Evolutionary conservation across 2,329 filamentous ascomycete genomes (phyloP), one percentile per base, ranked within the genome.

Genomic region (Ophiostoma sp.): DNA sequence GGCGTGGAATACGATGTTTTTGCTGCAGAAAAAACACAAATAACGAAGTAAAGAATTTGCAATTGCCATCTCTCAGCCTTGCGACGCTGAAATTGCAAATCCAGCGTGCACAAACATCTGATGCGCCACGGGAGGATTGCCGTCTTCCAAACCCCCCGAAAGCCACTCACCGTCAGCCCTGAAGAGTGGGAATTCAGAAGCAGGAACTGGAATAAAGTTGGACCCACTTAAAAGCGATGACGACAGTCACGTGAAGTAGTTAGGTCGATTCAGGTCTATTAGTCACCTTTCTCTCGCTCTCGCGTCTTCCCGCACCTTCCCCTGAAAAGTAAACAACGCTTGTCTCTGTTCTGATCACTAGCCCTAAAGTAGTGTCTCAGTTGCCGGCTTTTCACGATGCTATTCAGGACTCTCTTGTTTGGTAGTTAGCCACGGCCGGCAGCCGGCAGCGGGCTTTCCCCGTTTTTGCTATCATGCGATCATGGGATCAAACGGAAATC

Each of bases 241-340:
- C 61, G 61, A 45, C 8, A 17, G n/a, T 45, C 61, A 66, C 61
- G 61, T 66, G 61, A 15, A 17, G 5, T 17, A 17, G 19, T 45
- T 45, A 15, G 12, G 42, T 17, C 42, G 42, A 45, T 50, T 19
- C 45, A n/a, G 7, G 45, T 19, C 19, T 5, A 66, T 66, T 66
- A 45, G 61, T 66, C 61, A 66, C 45, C 39, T 28, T 7, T 11
- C n/a, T 11, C n/a, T 28, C 5, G 28, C 28, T 19, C 55, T 59
- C 25, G 55, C 55, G 55, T 59, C 25, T 15, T 19, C 55, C 55
- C 28, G 12, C 55, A 19, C 55, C 5, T 59, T 55, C 50, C 55
- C 55, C 55, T 59, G 55, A 33, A 57, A 33, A 59, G 55, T 59
- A 59, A 59, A 59, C 55, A 59, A 59, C 55, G 11, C 55, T 59